Evolutionary conservation across 2,329 filamentous ascomycete genomes (phyloP).

Genomic region (Aspergillus pseudoviridinutans): DNA sequence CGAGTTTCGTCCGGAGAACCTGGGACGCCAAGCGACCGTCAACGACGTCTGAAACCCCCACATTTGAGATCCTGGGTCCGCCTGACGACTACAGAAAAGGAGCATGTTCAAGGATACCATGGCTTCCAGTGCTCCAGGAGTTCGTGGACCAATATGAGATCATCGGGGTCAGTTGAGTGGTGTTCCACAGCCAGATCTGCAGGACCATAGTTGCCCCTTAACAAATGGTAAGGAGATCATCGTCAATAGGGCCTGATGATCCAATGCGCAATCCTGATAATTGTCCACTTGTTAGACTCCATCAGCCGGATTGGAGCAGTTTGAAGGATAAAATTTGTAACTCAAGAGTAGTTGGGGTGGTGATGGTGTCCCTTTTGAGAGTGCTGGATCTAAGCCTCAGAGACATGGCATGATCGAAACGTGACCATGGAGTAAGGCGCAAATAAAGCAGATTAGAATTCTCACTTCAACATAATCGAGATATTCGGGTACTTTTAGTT

Average conservation of each 20-base stretch:
- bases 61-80: neutral
- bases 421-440: neutral
- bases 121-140: neutral
- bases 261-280: neutral
- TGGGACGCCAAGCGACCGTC: neutral
- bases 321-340: neutral
- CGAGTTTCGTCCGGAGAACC: neutral
- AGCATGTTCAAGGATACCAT: neutral
- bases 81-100: neutral
- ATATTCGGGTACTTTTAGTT: neutral
- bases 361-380: neutral
- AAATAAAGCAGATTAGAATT: neutral
- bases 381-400: neutral
- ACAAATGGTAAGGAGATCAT: neutral
- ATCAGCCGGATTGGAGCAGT: neutral
- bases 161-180: neutral
- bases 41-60: neutral
- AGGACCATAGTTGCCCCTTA: neutral
- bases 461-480: neutral
- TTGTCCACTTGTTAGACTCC: neutral
- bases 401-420: neutral
- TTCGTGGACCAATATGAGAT: neutral
- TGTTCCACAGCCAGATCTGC: neutral
- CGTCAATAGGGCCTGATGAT: slow-evolving; percentile 2
- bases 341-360: neutral